phyloP scores from a whole-genome alignment of 306 rosid genomes.

The Abrus pulchellus region DNA sequence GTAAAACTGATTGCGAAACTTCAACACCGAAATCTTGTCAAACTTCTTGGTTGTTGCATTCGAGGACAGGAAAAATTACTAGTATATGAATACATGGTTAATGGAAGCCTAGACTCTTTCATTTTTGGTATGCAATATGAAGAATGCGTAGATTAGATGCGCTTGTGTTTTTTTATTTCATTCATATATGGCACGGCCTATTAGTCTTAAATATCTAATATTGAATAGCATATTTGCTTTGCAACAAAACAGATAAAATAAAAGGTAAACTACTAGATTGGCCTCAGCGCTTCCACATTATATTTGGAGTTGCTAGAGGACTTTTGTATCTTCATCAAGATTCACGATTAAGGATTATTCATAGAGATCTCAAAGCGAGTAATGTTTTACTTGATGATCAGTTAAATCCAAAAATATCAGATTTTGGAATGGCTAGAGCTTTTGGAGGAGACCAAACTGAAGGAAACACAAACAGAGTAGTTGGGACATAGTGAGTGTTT shows the following conservation, averaged over 20 bases:
- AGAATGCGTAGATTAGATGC: too few species aligned
- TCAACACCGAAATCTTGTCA: slow-evolving; percentile 62
- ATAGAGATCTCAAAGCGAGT: not conserved
- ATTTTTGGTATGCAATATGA: slow-evolving; percentile 43
- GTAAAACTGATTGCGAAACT: slow-evolving; percentile 55
- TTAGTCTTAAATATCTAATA: not conserved
- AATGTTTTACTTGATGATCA: not conserved
- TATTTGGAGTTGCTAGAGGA: not conserved
- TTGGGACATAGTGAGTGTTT: not conserved
- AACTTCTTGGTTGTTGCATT: slow-evolving; percentile 62
- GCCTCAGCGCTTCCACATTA: not conserved
- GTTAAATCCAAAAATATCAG: slow-evolving; percentile 10
- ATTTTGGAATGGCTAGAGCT: slow-evolving; percentile 11
- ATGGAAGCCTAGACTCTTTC: slow-evolving; percentile 41
- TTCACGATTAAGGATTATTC: not conserved
- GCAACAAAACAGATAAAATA: not conserved
- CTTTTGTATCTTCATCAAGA: slow-evolving; percentile 14
- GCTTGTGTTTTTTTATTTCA: too few species aligned
- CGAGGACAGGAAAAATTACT: slow-evolving; percentile 49
- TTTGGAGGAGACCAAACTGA: not conserved
- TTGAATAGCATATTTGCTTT: not conserved
- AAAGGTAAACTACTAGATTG: not conserved
- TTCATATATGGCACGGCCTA: too few species aligned
- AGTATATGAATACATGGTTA: slow-evolving; percentile 41
- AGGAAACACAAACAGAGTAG: slow-evolving; percentile 7